phyloP scores from a whole-genome alignment of 139 green algal species.

The Choricystis sp. region DNA sequence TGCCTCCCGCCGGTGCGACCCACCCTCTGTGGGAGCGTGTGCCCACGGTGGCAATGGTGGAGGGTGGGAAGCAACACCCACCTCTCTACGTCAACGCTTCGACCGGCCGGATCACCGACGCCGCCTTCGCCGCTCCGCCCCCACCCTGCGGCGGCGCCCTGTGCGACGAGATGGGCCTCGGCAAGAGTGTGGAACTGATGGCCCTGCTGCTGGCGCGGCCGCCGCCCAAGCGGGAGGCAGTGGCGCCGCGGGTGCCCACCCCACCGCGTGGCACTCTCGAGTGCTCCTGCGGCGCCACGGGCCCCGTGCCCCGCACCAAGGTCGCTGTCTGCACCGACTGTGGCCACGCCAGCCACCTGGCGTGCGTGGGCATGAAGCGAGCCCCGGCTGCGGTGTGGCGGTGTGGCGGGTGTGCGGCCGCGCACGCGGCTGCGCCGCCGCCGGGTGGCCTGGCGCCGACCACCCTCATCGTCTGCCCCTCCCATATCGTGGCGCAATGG shows the following conservation, averaged over 20 bases:
- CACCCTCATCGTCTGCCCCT: constrained; percentile 80
- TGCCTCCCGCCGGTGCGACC: not conserved
- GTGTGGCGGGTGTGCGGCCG: constrained; percentile 28
- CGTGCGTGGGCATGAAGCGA: constrained; percentile 40
- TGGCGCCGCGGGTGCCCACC: not conserved
- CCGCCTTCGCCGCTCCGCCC: constrained; percentile 4
- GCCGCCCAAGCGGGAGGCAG: not conserved
- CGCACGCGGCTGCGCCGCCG: not conserved
- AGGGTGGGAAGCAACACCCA: not conserved
- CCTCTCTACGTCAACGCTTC: constrained; percentile 28
- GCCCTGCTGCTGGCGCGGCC: constrained; percentile 49
- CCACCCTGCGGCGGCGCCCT: constrained; percentile 30
- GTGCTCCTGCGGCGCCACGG: constrained; percentile 11
- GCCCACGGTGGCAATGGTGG: not conserved
- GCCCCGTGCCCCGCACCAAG: not conserved
- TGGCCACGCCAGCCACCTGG: constrained; percentile 10
- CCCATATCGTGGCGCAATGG: constrained; percentile 79
- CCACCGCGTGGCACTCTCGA: constrained; percentile 5
- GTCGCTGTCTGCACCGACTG: constrained; percentile 23
- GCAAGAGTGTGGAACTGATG: constrained; percentile 90
- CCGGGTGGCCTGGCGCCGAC: constrained; percentile 10
- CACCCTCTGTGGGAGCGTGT: constrained; percentile 48
- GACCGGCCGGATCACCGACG: constrained; percentile 13
- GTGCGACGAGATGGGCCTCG: constrained; percentile 39
- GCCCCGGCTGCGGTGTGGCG: constrained; percentile 41